Conservation (phyloP, 1,284 basidiomycete species). For the Sporisorium exsertum region DNA sequence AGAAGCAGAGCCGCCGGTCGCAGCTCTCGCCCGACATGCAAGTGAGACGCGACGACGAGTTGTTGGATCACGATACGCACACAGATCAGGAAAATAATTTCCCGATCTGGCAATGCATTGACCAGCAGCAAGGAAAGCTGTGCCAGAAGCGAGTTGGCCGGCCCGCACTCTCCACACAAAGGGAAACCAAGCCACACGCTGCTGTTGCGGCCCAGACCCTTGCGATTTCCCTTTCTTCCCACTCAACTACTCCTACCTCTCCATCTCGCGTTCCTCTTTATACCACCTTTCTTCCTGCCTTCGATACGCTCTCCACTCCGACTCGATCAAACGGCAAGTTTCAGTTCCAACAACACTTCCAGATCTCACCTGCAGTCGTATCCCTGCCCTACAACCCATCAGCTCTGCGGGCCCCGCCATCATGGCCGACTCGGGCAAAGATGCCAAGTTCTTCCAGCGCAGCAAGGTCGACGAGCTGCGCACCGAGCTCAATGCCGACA, state of each 20-base stretch:
- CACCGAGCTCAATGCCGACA: slow-evolving; percentile 65
- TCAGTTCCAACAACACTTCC: background rate
- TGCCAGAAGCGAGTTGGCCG: background rate
- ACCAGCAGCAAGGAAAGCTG: background rate
- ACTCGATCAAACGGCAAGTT: background rate
- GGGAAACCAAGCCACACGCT: background rate
- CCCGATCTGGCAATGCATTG: background rate
- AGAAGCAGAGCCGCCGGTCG: background rate
- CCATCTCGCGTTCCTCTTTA: too few relatives aligned
- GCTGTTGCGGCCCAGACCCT: background rate
- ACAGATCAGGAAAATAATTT: too few relatives aligned
- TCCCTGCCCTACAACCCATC: background rate
- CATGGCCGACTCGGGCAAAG: slow-evolving; percentile 62
- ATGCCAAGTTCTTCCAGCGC: slow-evolving; percentile 68
- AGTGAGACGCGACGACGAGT: too few relatives aligned
- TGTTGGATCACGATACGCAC: too few relatives aligned
- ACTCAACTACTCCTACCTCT: background rate
- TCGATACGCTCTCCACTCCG: background rate
- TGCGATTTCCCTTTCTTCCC: background rate
- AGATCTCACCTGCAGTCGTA: background rate
- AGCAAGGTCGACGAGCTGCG: slow-evolving; percentile 67
- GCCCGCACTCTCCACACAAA: background rate
- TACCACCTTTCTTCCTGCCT: background rate
- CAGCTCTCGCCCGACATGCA: background rate
- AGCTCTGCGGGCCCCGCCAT: background rate